phyloP scores from a whole-genome alignment of 768 basidiomycete species.

The Amylocystis lapponica region DNA sequence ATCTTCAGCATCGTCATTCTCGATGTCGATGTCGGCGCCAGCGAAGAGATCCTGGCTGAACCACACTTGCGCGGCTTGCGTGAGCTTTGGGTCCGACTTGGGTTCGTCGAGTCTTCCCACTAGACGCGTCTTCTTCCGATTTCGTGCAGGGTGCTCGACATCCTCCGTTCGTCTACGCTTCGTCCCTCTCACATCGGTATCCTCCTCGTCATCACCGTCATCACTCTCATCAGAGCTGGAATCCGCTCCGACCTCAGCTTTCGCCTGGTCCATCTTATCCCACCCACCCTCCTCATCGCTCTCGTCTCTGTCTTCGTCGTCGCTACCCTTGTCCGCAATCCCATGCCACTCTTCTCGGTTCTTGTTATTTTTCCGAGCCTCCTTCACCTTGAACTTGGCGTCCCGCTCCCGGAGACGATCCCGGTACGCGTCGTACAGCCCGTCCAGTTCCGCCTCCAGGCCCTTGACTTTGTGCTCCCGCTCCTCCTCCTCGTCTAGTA shows the following conservation, averaged over 20 bases:
- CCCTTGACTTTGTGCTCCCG: conserved; percentile 48
- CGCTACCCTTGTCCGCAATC: conserved; percentile 41
- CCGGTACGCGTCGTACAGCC: conserved; percentile 83
- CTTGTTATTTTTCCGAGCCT: conserved; percentile 66
- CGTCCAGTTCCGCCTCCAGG: conserved; percentile 86
- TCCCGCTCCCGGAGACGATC: conserved; percentile 77
- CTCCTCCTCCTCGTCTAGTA: conserved; percentile 65
- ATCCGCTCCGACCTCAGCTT: conserved; percentile 38
- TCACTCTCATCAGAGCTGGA: conserved; percentile 51
- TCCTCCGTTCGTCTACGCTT: conserved; percentile 38
- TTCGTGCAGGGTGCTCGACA: conserved; percentile 11
- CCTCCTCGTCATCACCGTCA: conserved; percentile 39
- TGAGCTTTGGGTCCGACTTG: conserved; percentile 28
- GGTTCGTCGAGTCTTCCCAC: conserved; percentile 42
- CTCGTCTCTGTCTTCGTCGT: conserved; percentile 32
- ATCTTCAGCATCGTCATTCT: conserved; percentile 34
- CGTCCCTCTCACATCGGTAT: conserved; percentile 19
- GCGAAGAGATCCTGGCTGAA: conserved; percentile 92
- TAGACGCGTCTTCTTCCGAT: conserved; percentile 48
- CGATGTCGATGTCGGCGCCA: conserved; percentile 43
- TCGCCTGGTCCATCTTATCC: conserved; percentile 57
- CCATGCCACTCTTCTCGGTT: conserved; percentile 82
- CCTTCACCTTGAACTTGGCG: conserved; percentile 79
- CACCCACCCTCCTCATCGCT: conserved; percentile 58
- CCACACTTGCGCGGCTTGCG: conserved; percentile 79